phyloP scores from a whole-genome alignment of 352 stramenopile species.

The Pseudoperonospora humuli region DNA sequence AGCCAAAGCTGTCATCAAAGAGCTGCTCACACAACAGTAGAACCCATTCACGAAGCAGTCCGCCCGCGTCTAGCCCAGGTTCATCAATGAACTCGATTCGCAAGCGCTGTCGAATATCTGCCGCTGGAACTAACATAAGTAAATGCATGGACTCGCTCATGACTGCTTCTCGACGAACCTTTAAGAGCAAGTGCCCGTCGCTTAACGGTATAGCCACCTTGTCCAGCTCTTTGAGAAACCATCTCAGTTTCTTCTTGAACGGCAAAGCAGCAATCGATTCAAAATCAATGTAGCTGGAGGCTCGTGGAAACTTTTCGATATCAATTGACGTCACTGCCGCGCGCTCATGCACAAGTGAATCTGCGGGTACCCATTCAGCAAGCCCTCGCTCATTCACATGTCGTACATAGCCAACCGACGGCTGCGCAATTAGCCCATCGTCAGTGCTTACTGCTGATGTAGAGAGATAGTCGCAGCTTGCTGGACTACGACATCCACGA shows the following conservation, averaged over 20 bases:
- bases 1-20: constrained; percentile 68
- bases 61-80: constrained; percentile 62
- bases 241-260: constrained; percentile 67
- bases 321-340: constrained; percentile 50
- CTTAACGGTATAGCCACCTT: constrained; percentile 74
- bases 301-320: constrained; percentile 60
- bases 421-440: constrained; percentile 47
- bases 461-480: constrained; percentile 4
- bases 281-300: constrained; percentile 69
- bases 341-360: constrained; percentile 47
- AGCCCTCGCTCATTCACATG: constrained; percentile 62
- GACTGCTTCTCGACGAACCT: constrained; percentile 68
- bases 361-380: constrained; percentile 63
- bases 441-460: constrained; percentile 6
- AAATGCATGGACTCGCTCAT: constrained; percentile 77
- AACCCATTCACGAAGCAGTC: constrained; percentile 75
- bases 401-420: constrained; percentile 68
- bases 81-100: constrained; percentile 84
- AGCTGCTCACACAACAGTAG: constrained; percentile 66
- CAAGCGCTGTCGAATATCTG: constrained; percentile 60
- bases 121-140: constrained; percentile 66
- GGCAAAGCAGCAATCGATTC: constrained; percentile 61
- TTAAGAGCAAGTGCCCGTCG: constrained; percentile 71
- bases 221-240: constrained; percentile 68
- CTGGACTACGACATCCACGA: constrained; percentile 14